Base-by-base conservation (phyloP, 495 filamentous ascomycete genomes). In the Daldinia bambusicola region DNA sequence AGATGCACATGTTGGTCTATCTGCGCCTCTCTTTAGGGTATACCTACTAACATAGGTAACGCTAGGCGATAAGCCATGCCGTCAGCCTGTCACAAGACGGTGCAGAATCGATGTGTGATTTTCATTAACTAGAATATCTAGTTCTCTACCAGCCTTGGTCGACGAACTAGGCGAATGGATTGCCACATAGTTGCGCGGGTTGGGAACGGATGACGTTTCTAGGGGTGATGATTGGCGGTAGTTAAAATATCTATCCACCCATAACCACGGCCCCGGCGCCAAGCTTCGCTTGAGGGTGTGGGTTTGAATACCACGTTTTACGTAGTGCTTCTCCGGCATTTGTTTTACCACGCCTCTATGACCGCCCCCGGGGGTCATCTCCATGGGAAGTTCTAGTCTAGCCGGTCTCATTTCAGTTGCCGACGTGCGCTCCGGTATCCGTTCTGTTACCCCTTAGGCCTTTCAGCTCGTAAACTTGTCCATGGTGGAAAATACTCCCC, bases 121-220 rank as follows among this genome's bases (percentile, higher is more conserved):
- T 56, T 40, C 34, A 63, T 32, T 22, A 30, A 31, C 41, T 57
- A 43, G 43, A 51, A 62, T 55, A 50, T 50, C 32, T 57, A 56
- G 31, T 20, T 20, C 20, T 45, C 43, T 55, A 63, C 13, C 38
- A 20, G 6, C 53, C 53, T 18, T 56, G 32, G 32, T 51, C 16
- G 43, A 45, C 43, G 51, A 61, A 71, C 74, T 70, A 74, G 67
- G 67, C 66, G 70, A 71, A 59, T 51, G 74, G 74, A 74, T 74
- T 63, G 53, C 50, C 70, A 66, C 22, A 58, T 22, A 66, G 41
- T 37, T 40, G 22, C 38, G 55, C 56, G 56, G 38, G 64, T 45
- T 63, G 13, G 13, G 64, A 36, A 66, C 34, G 36, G 65, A 76
- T 72, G 72, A 73, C 58, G 62, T 59, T 66, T 41, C 20, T 30